Percentiles rank a stretch among this genome's conserved stretches.
Evolutionary conservation across 2,329 filamentous ascomycete species (phyloP).

Genomic region (Pezicula radicicola): DNA sequence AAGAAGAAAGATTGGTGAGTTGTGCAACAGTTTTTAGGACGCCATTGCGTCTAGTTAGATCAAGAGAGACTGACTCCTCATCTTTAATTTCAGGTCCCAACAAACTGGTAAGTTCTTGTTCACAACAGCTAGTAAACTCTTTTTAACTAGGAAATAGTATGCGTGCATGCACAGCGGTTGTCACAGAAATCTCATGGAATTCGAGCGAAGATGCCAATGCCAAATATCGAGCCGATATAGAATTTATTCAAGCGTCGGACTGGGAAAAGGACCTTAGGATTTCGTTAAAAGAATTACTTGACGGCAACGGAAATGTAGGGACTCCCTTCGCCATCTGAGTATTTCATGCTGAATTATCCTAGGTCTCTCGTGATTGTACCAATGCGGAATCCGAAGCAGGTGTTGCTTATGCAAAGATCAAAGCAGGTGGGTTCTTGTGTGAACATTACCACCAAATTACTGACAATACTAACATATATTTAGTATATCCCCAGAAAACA

Average conservation of each 20-base stretch:
- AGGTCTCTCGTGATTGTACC: constrained; percentile 17
- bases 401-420: constrained; percentile 48
- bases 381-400: constrained; percentile 30
- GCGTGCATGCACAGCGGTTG: constrained; percentile 43
- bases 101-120: neutral
- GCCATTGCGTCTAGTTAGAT: too few species aligned
- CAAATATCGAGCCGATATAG: constrained; percentile 41
- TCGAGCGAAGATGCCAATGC: constrained; percentile 26
- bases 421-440: constrained; percentile 27
- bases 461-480: constrained; percentile 32
- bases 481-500: constrained; percentile 40
- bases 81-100: neutral
- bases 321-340: constrained; percentile 38
- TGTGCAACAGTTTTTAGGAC: too few species aligned
- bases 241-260: constrained; percentile 16
- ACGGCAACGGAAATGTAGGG: constrained; percentile 18
- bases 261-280: constrained; percentile 18
- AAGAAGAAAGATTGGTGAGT: constrained; percentile 42
- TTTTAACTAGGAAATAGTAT: neutral
- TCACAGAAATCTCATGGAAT: constrained; percentile 45
- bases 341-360: constrained; percentile 28
- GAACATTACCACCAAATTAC: constrained; percentile 23
- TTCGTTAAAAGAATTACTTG: constrained; percentile 11
- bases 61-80: too few species aligned
- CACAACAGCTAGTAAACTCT: neutral